phyloP scores from a whole-genome alignment of 192 early-diverging fungal species.

The Cetraspora pellucida region DNA sequence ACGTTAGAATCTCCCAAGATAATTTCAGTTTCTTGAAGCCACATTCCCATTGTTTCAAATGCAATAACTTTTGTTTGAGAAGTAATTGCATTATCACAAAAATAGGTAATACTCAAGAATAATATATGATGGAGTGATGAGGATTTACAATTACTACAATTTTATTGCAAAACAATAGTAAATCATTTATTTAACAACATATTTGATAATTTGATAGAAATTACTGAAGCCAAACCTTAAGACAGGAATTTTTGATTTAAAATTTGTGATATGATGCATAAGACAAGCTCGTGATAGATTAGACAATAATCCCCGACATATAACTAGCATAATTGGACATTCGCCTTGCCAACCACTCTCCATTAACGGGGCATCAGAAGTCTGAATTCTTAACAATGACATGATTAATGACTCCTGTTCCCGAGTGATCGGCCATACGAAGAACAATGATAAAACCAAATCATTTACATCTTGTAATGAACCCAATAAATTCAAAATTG shows the following conservation, averaged over 20 bases:
- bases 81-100: conserved; percentile 67
- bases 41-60: conserved; percentile 75
- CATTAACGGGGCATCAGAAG: conserved; percentile 3
- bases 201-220: not conserved
- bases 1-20: conserved; percentile 36
- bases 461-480: conserved; percentile 21
- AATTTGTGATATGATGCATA: conserved; percentile 17
- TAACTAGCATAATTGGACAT: conserved; percentile 39
- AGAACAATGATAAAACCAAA: conserved; percentile 38
- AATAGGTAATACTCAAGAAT: conserved; percentile 61
- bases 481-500: conserved; percentile 35
- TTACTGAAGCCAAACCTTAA: not conserved
- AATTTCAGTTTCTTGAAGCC: conserved; percentile 63
- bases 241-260: not conserved
- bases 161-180: not conserved
- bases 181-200: not conserved
- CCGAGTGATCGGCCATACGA: not conserved
- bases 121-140: conserved; percentile 58
- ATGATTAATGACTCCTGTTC: not conserved
- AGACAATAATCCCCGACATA: conserved; percentile 44
- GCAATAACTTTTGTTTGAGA: conserved; percentile 68
- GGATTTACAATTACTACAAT: not conserved
- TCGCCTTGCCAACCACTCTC: conserved; percentile 35
- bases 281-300: conserved; percentile 34
- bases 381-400: conserved; percentile 3